A percentile compares a stretch with the other conserved stretches of the same genome.
These are phyloP conservation scores for Chalara sp. DNA, from an alignment of 2,329 filamentous ascomycete species.

Conservation along the genomic window DNA sequence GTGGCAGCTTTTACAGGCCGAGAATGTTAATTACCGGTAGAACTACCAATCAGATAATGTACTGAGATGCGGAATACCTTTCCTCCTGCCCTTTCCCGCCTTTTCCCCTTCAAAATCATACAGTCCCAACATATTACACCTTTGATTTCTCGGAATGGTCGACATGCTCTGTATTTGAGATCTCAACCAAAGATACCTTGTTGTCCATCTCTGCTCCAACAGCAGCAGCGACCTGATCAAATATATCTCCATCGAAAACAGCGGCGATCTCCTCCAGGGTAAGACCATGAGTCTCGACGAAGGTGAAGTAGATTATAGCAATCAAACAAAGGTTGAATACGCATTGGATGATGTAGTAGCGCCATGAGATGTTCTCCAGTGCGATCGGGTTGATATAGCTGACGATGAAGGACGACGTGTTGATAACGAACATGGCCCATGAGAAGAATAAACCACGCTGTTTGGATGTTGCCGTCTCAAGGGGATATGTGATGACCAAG, in stretches of 20 bases:
- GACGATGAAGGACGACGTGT: conserved; percentile 12
- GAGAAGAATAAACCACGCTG: conserved; percentile 32
- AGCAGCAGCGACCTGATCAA: not conserved
- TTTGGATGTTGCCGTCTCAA: conserved; percentile 52
- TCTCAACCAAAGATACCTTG: not conserved
- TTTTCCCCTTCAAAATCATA: no score
- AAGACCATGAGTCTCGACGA: conserved; percentile 32
- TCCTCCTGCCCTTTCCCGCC: no score
- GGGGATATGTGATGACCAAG: conserved; percentile 49
- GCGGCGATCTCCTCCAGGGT: conserved; percentile 34
- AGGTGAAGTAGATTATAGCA: conserved; percentile 16
- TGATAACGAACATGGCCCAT: conserved; percentile 10
- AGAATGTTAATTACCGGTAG: no score
- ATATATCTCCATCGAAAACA: conserved; percentile 8
- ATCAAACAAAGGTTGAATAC: conserved; percentile 15
- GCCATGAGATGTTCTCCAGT: conserved; percentile 30
- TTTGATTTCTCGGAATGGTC: no score
- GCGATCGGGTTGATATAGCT: conserved; percentile 34
- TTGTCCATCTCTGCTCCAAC: not conserved
- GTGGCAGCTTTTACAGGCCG: no score
- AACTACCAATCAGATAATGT: no score
- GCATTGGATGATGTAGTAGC: conserved; percentile 33
- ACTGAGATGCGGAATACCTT: no score
- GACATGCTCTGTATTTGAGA: no score
- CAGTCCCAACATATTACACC: no score